Evolutionary conservation across 352 stramenopile genomes (phyloP), one percentile per base, ranked within the genome.

Genomic region (Globisporangium solare): DNA sequence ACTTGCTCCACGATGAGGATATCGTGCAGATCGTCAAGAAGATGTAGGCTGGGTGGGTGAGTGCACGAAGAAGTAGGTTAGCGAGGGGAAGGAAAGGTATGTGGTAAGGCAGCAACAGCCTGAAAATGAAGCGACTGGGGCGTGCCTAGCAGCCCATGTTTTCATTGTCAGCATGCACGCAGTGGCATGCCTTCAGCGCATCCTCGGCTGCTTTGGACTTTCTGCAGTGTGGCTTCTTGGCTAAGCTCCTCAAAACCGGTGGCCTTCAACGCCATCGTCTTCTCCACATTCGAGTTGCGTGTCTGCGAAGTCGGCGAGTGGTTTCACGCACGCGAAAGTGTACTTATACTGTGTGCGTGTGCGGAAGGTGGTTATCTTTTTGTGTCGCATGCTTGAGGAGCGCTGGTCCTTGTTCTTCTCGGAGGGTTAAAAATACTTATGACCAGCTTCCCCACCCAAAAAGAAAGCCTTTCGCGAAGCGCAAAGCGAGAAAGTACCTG

Each of bases 1-100:
- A 99, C 75, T 68, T 95, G 46, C 83, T 99, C 6, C 73, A 87
- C 53, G 97, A 99, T 72, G 97, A 99, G 78, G 97, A 99, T 72
- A 97, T 99, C 68, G 96, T 99, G 46, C 97, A 99, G 83, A 98
- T 99, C 59, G 91, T 98, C 63, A 98, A 98, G 74, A 97, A 97
- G 64, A 78, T 93, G 37, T 96, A 88, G 76, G 55, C 24, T 32
- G 18, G 39, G 18, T 35, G 39, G 10, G 39, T 35, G 39, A 18
- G 39, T 43, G 27, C 10, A 35, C n/a, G 27, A 37, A 37, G 32
- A 3, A 32, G 20, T 31, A 17, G n/a, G 20, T 35, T 42, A 20
- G n/a, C 41, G 27, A 41, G 2, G 17, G n/a, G 15, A 45, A 35
- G 35, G 47, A 52, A 17, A 52, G 15, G 6, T 22, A 52, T 52